These are phyloP conservation scores for Perkinsus chesapeaki DNA, from an alignment of 169 alveolate genomes.

Conservation along the genomic window DNA sequence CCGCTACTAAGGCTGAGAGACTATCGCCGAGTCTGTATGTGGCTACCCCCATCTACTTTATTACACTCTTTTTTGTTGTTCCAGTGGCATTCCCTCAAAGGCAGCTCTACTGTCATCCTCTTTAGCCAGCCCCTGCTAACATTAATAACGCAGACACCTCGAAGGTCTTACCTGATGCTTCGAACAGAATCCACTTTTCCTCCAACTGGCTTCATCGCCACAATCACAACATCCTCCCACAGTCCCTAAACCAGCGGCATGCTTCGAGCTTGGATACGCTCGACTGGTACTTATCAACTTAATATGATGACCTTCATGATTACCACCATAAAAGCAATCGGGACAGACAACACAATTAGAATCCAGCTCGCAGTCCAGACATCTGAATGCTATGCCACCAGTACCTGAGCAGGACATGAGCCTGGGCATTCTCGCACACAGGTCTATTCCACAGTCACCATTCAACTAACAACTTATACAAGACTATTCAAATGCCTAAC, in stretches of 20 bases:
- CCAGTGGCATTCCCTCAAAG: neutral
- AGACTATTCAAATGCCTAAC: neutral
- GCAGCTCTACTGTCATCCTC: neutral
- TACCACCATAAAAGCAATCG: slow-evolving; percentile 2
- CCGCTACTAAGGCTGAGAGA: too few species aligned
- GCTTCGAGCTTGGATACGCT: neutral
- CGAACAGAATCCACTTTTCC: slow-evolving; percentile 4
- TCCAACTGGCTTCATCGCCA: slow-evolving; percentile 17
- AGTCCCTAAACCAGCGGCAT: neutral
- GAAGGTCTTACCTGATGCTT: neutral
- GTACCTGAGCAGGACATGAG: too few species aligned
- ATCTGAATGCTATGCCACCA: slow-evolving; percentile 6
- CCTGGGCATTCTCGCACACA: too few species aligned
- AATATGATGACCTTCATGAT: slow-evolving; percentile 5
- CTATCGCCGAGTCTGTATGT: neutral
- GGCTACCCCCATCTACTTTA: neutral
- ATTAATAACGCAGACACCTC: neutral
- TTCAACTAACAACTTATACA: too few species aligned
- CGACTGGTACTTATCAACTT: neutral
- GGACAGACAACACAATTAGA: slow-evolving; percentile 10
- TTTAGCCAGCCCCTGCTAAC: neutral
- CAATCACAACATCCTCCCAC: slow-evolving; percentile 14
- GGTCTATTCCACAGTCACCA: too few species aligned
- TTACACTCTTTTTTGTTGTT: neutral
- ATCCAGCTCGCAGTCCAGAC: slow-evolving; percentile 15